phyloP scores from a whole-genome alignment of 208 protist species.

The Angomonas desouzai region DNA sequence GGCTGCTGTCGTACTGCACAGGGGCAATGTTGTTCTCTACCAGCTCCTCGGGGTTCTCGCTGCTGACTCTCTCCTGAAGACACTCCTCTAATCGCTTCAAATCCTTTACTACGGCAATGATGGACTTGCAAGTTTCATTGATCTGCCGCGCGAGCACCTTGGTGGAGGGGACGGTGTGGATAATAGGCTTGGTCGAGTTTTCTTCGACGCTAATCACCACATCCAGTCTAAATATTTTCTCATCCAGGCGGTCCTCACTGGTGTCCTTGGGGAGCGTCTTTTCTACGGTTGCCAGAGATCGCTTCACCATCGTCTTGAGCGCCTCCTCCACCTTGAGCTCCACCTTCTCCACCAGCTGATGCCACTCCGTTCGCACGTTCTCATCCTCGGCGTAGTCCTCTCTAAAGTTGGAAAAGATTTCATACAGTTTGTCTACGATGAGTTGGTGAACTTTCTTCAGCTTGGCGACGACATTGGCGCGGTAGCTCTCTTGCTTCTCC shows the following conservation, averaged over 20 bases:
- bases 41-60: slow-evolving; percentile 55
- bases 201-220: slow-evolving; percentile 89
- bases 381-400: slow-evolving; percentile 82
- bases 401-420: slow-evolving; percentile 88
- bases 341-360: slow-evolving; percentile 85
- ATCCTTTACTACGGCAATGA: slow-evolving; percentile 87
- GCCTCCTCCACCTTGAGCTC: slow-evolving; percentile 94
- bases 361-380: slow-evolving; percentile 90
- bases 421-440: slow-evolving; percentile 80
- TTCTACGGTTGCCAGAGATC: slow-evolving; percentile 90
- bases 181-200: slow-evolving; percentile 70
- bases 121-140: slow-evolving; percentile 88
- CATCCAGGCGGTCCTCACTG: slow-evolving; percentile 79
- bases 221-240: slow-evolving; percentile 93
- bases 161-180: slow-evolving; percentile 91
- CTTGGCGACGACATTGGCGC: slow-evolving; percentile 63
- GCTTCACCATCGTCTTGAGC: slow-evolving; percentile 93
- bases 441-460: slow-evolving; percentile 76
- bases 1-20: slow-evolving; percentile 58
- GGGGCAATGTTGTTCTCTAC: slow-evolving; percentile 35
- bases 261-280: slow-evolving; percentile 89
- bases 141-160: slow-evolving; percentile 83
- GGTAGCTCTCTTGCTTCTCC: slow-evolving; percentile 81
- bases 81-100: slow-evolving; percentile 89
- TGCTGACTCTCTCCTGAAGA: slow-evolving; percentile 39